Evolutionary conservation across 1,139 yeast genomes (phyloP).

Genomic region (Kodamaea plutei): DNA sequence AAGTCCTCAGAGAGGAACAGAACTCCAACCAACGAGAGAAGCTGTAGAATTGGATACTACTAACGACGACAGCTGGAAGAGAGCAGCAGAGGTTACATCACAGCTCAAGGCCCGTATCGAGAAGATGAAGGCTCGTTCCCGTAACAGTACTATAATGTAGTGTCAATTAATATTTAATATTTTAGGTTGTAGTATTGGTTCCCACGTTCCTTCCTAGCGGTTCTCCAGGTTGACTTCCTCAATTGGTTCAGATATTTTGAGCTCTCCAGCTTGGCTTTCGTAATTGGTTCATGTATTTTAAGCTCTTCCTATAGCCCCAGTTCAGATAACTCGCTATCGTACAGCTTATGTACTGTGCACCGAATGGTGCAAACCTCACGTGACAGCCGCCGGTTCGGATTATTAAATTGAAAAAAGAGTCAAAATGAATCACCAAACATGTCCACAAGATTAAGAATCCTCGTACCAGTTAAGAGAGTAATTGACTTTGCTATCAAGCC

Average conservation of each 20-base stretch:
- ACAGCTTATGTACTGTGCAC: no score
- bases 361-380: no score
- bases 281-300: no score
- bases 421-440: slow-evolving; percentile 14
- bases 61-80: slow-evolving; percentile 75
- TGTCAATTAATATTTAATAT: no score
- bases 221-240: no score
- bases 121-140: slow-evolving; percentile 73
- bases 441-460: slow-evolving; percentile 61
- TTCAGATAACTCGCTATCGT: no score
- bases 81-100: slow-evolving; percentile 86
- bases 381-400: no score
- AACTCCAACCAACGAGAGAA: slow-evolving; percentile 16
- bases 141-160: slow-evolving; percentile 17
- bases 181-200: no score
- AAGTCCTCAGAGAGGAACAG: slow-evolving; percentile 19
- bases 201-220: no score
- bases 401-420: slow-evolving; percentile 5
- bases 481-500: slow-evolving; percentile 94
- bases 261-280: no score
- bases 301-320: no score
- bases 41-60: slow-evolving; percentile 27
- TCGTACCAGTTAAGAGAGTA: slow-evolving; percentile 93
- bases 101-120: slow-evolving; percentile 84
- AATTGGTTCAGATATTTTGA: not conserved